Percentiles rank a stretch among this genome's conserved stretches.
These are phyloP conservation scores for Ceratocystis destructans DNA, from an alignment of 2,329 filamentous ascomycete genomes.

Conservation along the genomic window DNA sequence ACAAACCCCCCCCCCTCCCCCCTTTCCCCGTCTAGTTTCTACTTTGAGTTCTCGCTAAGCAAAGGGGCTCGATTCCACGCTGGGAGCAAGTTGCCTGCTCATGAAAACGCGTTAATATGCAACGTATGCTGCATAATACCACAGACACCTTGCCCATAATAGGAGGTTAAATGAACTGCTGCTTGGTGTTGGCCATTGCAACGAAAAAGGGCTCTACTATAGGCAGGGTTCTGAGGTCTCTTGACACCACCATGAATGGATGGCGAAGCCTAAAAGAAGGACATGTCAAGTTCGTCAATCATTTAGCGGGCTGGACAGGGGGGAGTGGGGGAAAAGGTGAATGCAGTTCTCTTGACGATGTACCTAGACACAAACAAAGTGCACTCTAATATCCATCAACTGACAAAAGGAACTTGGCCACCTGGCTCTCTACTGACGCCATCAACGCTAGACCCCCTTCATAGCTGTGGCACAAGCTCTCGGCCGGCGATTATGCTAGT, in stretches of 20 bases:
- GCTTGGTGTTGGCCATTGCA: neutral
- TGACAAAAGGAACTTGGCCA: neutral
- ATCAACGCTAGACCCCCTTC: neutral
- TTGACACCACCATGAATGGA: neutral
- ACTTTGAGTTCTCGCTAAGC: neutral
- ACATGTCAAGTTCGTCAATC: neutral
- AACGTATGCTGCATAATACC: neutral
- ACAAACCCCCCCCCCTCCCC: neutral
- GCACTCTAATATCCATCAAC: too few relatives aligned
- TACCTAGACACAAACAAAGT: neutral
- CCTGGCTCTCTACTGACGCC: neutral
- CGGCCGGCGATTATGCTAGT: neutral
- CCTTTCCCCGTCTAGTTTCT: neutral
- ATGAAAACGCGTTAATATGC: neutral
- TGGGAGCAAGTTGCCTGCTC: neutral
- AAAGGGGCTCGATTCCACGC: neutral
- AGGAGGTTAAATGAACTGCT: neutral
- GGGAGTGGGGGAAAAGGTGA: neutral
- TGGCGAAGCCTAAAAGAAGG: slow-evolving; percentile 3
- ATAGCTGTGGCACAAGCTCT: neutral
- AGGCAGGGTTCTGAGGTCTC: neutral
- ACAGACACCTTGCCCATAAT: neutral
- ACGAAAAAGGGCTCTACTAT: neutral
- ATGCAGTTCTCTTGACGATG: neutral
- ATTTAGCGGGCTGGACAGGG: neutral